Evolutionary conservation across 768 basidiomycete species (phyloP), one percentile per base, ranked within the genome.

Genomic region (Boletus rubroflammeus): DNA sequence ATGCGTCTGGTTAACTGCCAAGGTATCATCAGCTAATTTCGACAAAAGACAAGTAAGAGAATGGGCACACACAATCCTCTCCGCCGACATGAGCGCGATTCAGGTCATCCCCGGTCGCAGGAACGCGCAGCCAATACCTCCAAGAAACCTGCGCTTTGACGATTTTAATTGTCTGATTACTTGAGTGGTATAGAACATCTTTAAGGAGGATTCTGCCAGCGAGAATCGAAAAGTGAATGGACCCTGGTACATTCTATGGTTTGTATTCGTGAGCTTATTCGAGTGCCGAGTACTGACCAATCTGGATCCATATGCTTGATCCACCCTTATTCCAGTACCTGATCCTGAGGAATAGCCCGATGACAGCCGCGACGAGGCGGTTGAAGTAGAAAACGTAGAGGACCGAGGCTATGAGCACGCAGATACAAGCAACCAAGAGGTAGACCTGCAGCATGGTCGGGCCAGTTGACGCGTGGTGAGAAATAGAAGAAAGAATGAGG

Each of bases 361-460:
- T 72, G 51, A 89, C 55, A 51, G 79, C 81, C 0, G 84, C 93
- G 54, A 96, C 69, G 47, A 96, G 74, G 38, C 93, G 83, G 72
- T 93, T 95, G 83, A 89, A 92, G 74, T 89, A 97, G 79, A 97
- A 95, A 58, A 91, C 79, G 72, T 91, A 90, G 56, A 91, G 74
- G 52, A 90, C 71, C 7, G 85, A 73, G 15, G 77, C 78, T 34
- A 81, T 46, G 57, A 78, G 69, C 26, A 79, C 81, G 63, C 78
- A 80, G 48, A 86, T 69, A 68, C 84, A 87, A 47, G 83, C 76
- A 55, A 85, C 75, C 57, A 91, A 75, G 25, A 93, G 78, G 48
- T 82, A 74, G 40, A 68, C 68, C 71, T 79, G 76, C 47, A 90
- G 72, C 82, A 88, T 86, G 56, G 51, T 49, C 41, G 25, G 28